Percentiles rank a stretch among this genome's conserved stretches.
These are phyloP conservation scores for Pilaira anomala DNA, from an alignment of 192 early-diverging fungal species.

Conservation along the genomic window DNA sequence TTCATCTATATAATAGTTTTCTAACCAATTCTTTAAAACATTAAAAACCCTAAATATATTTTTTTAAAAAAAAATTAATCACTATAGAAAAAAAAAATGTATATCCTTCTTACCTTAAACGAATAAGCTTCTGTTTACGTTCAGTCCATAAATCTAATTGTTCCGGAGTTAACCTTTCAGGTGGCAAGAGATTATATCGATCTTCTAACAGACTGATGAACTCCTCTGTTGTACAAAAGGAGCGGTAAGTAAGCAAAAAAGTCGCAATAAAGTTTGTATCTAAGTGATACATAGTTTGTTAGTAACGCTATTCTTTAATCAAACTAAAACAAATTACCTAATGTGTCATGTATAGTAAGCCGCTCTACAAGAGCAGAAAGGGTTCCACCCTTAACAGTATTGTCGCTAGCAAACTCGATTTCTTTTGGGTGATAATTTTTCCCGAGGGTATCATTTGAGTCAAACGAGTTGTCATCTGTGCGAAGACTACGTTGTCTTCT, in stretches of 20 bases:
- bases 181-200: slow-evolving; percentile 74
- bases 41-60: slow-evolving; percentile 66
- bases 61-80: neutral
- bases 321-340: slow-evolving; percentile 37
- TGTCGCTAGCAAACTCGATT: slow-evolving; percentile 66
- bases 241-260: slow-evolving; percentile 87
- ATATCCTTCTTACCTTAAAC: slow-evolving; percentile 52
- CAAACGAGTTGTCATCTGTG: too few species aligned
- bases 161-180: slow-evolving; percentile 55
- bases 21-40: slow-evolving; percentile 90
- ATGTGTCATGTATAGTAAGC: slow-evolving; percentile 69
- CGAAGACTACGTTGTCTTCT: too few species aligned
- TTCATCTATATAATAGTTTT: slow-evolving; percentile 76
- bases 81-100: neutral
- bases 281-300: slow-evolving; percentile 3
- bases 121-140: slow-evolving; percentile 79
- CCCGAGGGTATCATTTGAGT: too few species aligned
- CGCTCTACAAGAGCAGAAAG: slow-evolving; percentile 75
- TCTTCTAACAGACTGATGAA: slow-evolving; percentile 70
- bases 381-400: slow-evolving; percentile 78
- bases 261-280: slow-evolving; percentile 79
- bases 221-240: slow-evolving; percentile 77
- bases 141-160: slow-evolving; percentile 79
- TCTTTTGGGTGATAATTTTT: slow-evolving; percentile 64
- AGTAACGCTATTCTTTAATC: neutral